Evolutionary conservation across 495 filamentous ascomycete genomes (phyloP), one percentile per base, ranked within the genome.

Genomic region (Sabuloglossum arenarium): DNA sequence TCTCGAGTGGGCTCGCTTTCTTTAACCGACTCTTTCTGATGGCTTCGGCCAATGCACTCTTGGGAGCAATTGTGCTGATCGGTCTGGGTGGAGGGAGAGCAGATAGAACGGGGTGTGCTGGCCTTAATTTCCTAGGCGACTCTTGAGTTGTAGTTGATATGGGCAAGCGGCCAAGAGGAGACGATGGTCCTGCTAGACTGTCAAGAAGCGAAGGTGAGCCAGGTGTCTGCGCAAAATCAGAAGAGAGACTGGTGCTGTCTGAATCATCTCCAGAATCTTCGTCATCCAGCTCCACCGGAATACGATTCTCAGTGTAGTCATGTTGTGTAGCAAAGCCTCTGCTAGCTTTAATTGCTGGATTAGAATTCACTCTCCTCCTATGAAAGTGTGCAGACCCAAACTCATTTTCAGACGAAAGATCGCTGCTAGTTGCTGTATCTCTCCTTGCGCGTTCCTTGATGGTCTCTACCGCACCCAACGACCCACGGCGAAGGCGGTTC

Each of bases 71-170:
- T 61, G 81, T 82, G 65, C 88, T 94, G 59, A 97, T 80, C 8
- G 93, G 93, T 16, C 89, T 76, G n/a, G 88, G 82, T 0, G 91
- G 87, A 24, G 91, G 91, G 16, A 97, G 75, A n/a, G 82, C 85
- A 64, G 84, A 65, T 59, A 77, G 68, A 4, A 80, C 75, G 1
- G 82, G 73, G 9, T 78, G 72, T n/a, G 69, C 59, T 1, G 72
- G 70, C 55, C 74, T 78, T n/a, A 65, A 60, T 61, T 82, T 83
- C 57, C 74, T 80, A 3, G 79, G 75, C 28, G 81, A 79, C 14
- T 69, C 62, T 28, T 69, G 64, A 34, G 68, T 66, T 16, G 62
- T 62, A 32, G 68, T 64, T 43, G 67, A 70, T 1, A 72, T 53
- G 51, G 64, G 63, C 5, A n/a, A 69, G 73, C n/a, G 71, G 64